These are phyloP conservation scores for Gautieria morchelliformis DNA, from an alignment of 768 basidiomycete species.

Conservation along the genomic window DNA sequence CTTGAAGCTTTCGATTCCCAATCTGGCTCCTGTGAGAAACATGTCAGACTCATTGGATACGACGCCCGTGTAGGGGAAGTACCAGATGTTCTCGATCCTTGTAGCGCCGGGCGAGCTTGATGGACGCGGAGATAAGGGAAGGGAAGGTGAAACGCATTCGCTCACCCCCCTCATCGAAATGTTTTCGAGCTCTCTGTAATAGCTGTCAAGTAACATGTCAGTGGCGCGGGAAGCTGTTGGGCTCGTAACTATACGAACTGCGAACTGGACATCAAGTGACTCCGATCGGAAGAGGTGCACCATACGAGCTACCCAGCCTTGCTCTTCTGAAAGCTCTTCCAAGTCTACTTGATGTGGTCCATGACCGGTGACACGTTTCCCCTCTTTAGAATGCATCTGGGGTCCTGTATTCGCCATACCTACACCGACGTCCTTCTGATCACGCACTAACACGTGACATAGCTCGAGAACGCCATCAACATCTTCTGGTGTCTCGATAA, in stretches of 20 bases:
- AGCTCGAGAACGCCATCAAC: constrained; percentile 89
- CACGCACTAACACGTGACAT: constrained; percentile 86
- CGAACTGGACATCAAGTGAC: constrained; percentile 79
- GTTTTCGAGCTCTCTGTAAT: constrained; percentile 80
- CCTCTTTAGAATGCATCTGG: constrained; percentile 28
- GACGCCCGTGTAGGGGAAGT: constrained; percentile 13
- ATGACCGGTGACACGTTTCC: constrained; percentile 30
- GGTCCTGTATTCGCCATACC: constrained; percentile 21
- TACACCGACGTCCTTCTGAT: constrained; percentile 51
- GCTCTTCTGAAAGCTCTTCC: constrained; percentile 95
- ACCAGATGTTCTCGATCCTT: constrained; percentile 72
- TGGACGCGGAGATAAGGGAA: constrained; percentile 85
- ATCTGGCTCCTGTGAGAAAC: constrained; percentile 54
- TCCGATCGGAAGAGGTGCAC: constrained; percentile 91
- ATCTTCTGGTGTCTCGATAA: constrained; percentile 89
- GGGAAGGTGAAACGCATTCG: constrained; percentile 97
- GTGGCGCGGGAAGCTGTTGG: neutral
- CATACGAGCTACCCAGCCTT: constrained; percentile 98
- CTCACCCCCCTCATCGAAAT: constrained; percentile 88
- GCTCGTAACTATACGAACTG: constrained; percentile 40
- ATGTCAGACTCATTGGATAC: neutral
- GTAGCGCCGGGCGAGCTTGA: constrained; percentile 88
- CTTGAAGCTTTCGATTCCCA: constrained; percentile 81
- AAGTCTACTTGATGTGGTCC: constrained; percentile 47
- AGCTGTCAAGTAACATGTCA: constrained; percentile 37